Conservation (phyloP, 257 asterid species). For the Rehmannia glutinosa region DNA sequence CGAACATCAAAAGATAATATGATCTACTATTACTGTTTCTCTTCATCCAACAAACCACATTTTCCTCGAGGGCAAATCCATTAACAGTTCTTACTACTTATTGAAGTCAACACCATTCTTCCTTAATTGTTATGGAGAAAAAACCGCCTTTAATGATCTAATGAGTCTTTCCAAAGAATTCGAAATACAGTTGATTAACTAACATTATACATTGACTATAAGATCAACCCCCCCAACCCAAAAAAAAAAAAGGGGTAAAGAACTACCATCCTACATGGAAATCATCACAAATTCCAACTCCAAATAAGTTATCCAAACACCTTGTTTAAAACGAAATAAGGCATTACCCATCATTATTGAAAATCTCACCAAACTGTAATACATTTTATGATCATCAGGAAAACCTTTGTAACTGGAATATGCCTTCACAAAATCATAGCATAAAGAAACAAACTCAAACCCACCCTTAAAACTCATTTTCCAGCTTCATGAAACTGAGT, state of each 20-base stretch:
- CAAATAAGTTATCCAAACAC: not conserved
- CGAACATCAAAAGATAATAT: not conserved
- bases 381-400: not conserved
- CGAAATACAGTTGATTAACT: not conserved
- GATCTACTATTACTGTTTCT: not conserved
- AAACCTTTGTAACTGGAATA: not conserved
- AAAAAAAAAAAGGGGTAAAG: not conserved
- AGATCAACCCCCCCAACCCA: no score
- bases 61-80: not conserved
- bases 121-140: no score
- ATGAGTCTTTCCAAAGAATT: not conserved
- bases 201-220: not conserved
- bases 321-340: not conserved
- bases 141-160: no score
- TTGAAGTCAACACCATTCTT: no score
- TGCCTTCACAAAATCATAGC: not conserved
- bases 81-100: no score
- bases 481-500: not conserved
- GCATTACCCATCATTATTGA: slow-evolving; percentile 1
- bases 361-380: not conserved
- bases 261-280: not conserved
- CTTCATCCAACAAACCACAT: not conserved
- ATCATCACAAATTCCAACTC: not conserved
- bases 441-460: slow-evolving; percentile 4
- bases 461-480: not conserved